Conservation (phyloP, 23 red algal species). For the Gracilariopsis chorda region DNA sequence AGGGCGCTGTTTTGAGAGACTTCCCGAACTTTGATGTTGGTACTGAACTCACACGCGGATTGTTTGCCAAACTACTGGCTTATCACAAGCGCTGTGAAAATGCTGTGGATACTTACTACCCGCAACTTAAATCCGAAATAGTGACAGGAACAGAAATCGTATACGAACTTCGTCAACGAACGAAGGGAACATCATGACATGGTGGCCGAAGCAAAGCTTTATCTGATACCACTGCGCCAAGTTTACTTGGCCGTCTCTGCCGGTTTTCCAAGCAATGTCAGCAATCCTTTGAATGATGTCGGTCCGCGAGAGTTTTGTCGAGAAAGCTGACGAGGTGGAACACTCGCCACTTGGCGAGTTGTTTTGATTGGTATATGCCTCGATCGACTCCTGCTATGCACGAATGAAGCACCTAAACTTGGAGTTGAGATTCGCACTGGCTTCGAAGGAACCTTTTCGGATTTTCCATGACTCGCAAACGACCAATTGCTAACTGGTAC, state of each 20-base stretch:
- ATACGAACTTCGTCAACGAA: conserved; percentile 70
- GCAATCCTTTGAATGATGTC: conserved; percentile 47
- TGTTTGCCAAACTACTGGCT: conserved; percentile 38
- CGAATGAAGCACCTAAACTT: not conserved
- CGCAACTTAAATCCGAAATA: conserved; percentile 53
- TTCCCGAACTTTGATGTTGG: conserved; percentile 86
- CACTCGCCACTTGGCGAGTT: not conserved
- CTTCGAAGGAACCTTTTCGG: conserved; percentile 8
- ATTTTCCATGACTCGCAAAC: conserved; percentile 11
- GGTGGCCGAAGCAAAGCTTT: not conserved
- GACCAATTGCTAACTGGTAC: conserved; percentile 42
- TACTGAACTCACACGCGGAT: conserved; percentile 28
- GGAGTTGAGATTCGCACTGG: not conserved
- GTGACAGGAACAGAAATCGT: conserved; percentile 66
- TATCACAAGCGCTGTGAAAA: conserved; percentile 76
- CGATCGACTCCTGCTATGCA: not conserved
- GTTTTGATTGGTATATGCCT: not conserved
- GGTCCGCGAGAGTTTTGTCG: not conserved
- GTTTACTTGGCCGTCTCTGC: conserved; percentile 32
- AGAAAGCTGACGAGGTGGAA: not conserved
- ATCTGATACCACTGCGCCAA: not conserved
- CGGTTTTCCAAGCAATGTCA: conserved; percentile 21
- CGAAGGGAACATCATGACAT: conserved; percentile 9
- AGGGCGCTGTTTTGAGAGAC: conserved; percentile 61
- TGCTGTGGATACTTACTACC: conserved; percentile 43